phyloP scores from a whole-genome alignment of 768 basidiomycete genomes.

The Kwoniella mangroviensis region DNA sequence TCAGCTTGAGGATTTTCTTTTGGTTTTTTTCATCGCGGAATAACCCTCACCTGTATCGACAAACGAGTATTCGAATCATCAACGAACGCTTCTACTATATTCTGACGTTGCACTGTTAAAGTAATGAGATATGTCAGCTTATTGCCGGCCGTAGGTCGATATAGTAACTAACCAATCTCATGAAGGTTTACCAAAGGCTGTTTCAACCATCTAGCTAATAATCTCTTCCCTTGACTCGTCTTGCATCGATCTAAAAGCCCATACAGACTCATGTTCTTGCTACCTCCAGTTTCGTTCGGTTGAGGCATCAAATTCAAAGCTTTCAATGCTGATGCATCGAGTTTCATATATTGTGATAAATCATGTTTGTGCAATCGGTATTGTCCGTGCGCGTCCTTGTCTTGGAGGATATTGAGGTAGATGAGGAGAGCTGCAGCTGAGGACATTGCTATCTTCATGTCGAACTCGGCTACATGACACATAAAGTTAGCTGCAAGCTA shows the following conservation, averaged over 20 bases:
- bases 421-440: slow-evolving; percentile 78
- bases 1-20: slow-evolving; percentile 4
- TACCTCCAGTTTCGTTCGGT: slow-evolving; percentile 67
- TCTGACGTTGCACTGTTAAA: slow-evolving; percentile 75
- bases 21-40: neutral
- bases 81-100: slow-evolving; percentile 82
- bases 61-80: slow-evolving; percentile 71
- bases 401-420: slow-evolving; percentile 79
- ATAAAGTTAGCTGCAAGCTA: neutral
- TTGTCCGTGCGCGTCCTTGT: slow-evolving; percentile 75
- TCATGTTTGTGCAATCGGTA: slow-evolving; percentile 86
- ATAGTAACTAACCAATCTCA: slow-evolving; percentile 73
- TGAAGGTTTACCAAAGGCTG: slow-evolving; percentile 93
- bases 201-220: slow-evolving; percentile 90
- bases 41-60: slow-evolving; percentile 69
- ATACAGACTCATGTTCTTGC: slow-evolving; percentile 82
- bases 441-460: slow-evolving; percentile 75
- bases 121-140: too few relatives aligned
- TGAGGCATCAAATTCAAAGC: slow-evolving; percentile 84
- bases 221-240: slow-evolving; percentile 86
- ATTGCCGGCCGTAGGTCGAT: neutral
- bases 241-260: slow-evolving; percentile 94
- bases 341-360: slow-evolving; percentile 89
- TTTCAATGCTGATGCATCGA: slow-evolving; percentile 90
- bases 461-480: slow-evolving; percentile 70